Conservation (phyloP, 768 basidiomycete genomes). For the Asterophora parasitica region DNA sequence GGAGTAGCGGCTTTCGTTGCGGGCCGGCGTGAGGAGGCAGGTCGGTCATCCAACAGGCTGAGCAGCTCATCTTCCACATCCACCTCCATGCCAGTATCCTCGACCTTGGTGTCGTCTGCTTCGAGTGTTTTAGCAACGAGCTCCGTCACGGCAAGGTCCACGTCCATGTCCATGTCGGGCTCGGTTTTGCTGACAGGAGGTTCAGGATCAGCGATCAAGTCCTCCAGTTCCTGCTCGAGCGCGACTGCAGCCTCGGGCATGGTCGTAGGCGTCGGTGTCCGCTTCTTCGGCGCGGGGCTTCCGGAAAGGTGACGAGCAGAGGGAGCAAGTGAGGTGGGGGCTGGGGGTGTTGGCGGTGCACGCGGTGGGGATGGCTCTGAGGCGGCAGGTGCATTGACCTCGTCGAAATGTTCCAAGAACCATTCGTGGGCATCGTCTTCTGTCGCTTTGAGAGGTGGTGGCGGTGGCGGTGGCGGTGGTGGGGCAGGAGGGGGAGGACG, state of each 20-base stretch:
- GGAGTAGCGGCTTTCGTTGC: slow-evolving; percentile 9
- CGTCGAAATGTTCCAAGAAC: slow-evolving; percentile 51
- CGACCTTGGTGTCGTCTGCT: slow-evolving; percentile 19
- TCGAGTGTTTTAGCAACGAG: slow-evolving; percentile 40
- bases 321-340: slow-evolving; percentile 12
- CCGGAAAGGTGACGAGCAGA: slow-evolving; percentile 2
- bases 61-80: slow-evolving; percentile 66
- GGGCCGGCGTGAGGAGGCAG: slow-evolving; percentile 17
- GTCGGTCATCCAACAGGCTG: slow-evolving; percentile 59
- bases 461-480: slow-evolving; percentile 6
- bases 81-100: slow-evolving; percentile 28
- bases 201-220: slow-evolving; percentile 16
- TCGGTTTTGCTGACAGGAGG: slow-evolving; percentile 27
- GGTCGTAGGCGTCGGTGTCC: slow-evolving; percentile 17
- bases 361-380: slow-evolving; percentile 23
- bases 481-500: slow-evolving; percentile 2
- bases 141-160: slow-evolving; percentile 39
- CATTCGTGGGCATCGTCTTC: slow-evolving; percentile 58
- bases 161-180: slow-evolving; percentile 33
- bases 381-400: slow-evolving; percentile 22
- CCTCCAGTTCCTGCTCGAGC: slow-evolving; percentile 41
- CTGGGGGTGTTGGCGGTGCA: slow-evolving; percentile 23
- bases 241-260: slow-evolving; percentile 33
- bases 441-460: slow-evolving; percentile 18
- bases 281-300: slow-evolving; percentile 12